phyloP scores from a whole-genome alignment of 257 asterid species.

The Phtheirospermum japonicum region DNA sequence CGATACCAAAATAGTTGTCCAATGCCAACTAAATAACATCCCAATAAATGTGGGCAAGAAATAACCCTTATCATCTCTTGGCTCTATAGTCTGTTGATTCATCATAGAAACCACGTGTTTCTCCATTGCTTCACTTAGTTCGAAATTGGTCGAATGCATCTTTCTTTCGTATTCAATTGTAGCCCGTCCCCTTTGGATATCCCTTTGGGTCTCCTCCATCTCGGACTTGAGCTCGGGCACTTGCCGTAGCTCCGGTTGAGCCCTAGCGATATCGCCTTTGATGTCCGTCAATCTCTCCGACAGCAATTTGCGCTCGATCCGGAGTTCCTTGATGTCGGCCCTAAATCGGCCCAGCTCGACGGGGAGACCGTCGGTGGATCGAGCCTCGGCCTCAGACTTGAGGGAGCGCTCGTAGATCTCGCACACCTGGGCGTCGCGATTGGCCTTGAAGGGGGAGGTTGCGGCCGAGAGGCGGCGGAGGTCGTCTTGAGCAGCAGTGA shows the following conservation, averaged over 20 bases:
- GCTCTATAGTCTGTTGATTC: too few relatives aligned
- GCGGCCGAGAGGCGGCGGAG: constrained; percentile 55
- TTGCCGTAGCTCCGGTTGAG: constrained; percentile 38
- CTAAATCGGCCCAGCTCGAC: constrained; percentile 51
- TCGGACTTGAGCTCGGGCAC: constrained; percentile 48
- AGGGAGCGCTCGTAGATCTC: constrained; percentile 65
- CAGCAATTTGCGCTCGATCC: constrained; percentile 46
- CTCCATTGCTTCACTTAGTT: too few relatives aligned
- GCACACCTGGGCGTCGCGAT: constrained; percentile 66
- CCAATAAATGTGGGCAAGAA: too few relatives aligned
- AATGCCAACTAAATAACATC: too few relatives aligned
- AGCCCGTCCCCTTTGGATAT: not conserved
- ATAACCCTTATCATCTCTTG: too few relatives aligned
- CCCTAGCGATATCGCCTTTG: constrained; percentile 42
- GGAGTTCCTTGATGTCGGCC: constrained; percentile 44
- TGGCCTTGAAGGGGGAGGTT: constrained; percentile 59
- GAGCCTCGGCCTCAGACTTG: constrained; percentile 6
- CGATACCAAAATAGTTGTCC: too few relatives aligned
- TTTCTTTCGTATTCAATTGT: not conserved
- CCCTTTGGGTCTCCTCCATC: constrained; percentile 41
- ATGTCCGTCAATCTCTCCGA: constrained; percentile 42
- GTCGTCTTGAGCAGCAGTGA: constrained; percentile 55
- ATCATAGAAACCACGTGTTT: too few relatives aligned
- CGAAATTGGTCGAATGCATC: too few relatives aligned
- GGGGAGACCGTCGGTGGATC: constrained; percentile 30